Evolutionary conservation across 306 rosid genomes (phyloP).

Genomic region (Vigna unguiculata): DNA sequence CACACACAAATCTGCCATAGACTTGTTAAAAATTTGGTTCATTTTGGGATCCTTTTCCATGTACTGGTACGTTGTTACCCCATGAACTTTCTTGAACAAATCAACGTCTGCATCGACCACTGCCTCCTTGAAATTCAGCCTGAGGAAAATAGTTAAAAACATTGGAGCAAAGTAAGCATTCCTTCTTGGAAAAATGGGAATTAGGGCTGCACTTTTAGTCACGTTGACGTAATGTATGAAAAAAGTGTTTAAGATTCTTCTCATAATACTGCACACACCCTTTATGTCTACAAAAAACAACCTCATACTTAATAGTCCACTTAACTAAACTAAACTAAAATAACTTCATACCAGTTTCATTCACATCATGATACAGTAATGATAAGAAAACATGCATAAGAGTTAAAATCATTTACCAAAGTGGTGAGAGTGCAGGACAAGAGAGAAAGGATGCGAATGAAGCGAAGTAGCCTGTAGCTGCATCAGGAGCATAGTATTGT

Average conservation of each 20-base stretch:
- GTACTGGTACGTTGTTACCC: constrained; percentile 46
- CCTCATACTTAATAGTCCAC: too few species aligned
- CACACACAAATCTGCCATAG: constrained; percentile 31
- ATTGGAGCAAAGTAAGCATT: background rate
- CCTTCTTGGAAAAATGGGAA: background rate
- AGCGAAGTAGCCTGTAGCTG: constrained; percentile 10
- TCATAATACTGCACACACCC: too few species aligned
- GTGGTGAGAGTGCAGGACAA: background rate
- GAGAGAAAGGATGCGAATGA: background rate
- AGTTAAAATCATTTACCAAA: constrained; percentile 14
- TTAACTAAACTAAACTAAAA: too few species aligned
- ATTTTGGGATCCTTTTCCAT: constrained; percentile 32
- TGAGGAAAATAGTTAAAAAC: background rate
- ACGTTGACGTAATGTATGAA: too few species aligned
- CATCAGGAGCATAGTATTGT: constrained; percentile 4
- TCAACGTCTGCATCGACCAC: constrained; percentile 38
- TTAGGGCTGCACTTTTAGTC: background rate
- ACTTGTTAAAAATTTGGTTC: constrained; percentile 38
- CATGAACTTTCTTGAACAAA: constrained; percentile 42
- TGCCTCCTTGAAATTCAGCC: constrained; percentile 49
- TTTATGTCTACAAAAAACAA: too few species aligned
- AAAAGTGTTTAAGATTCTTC: too few species aligned
- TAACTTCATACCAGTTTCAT: too few species aligned
- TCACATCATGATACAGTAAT: too few species aligned
- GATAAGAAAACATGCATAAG: background rate